Evolutionary conservation across 2,329 filamentous ascomycete species (phyloP), one percentile per base, ranked within the genome.

Genomic region (Botryotinia narcissicola): DNA sequence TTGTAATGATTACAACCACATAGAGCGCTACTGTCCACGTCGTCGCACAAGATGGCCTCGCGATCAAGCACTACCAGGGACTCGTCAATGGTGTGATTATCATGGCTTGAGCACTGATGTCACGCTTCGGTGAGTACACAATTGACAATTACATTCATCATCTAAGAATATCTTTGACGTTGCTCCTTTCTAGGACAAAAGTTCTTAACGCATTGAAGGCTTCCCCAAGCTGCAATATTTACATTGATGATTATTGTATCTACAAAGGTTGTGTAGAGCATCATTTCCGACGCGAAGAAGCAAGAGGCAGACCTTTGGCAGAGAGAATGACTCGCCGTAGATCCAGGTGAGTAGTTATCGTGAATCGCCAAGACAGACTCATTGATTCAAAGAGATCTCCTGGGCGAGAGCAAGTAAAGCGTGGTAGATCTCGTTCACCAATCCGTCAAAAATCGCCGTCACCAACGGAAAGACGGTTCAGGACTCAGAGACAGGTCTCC

Each of bases 181-280:
- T n/a, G 5, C 8, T 35, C 32, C n/a, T 12, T 12, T 16, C 75
- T 22, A 78, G 75, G 44, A 46, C 60, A 7, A 74, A 67, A 61
- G 67, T 79, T 32, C 73, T 79, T 22, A 68, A 77, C 18, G 72
- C 76, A 7, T 70, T 79, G 42, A 78, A 78, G 46, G 72, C 48
- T n/a, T 74, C 73, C n/a, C 77, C 76, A 12, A 77, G 74, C 14
- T 73, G 73, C 35, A 74, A 77, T n/a, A 78, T 79, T 22, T 76
- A 40, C 42, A 59, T 78, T 22, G 71, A 78, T 62, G 75, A 72
- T 10, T n/a, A 74, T 29, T 76, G 77, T 35, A 78, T 79, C 20
- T 78, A 78, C 62, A 62, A 66, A 22, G 78, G 78, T n/a, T 71
- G 71, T 25, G 32, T 60, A 22, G 76, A 77, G 63, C 72, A 63